Percentiles rank a stretch among this genome's conserved stretches.
Evolutionary conservation across 1,284 basidiomycete species (phyloP).

Genomic region (Cryptococcus wingfieldii): DNA sequence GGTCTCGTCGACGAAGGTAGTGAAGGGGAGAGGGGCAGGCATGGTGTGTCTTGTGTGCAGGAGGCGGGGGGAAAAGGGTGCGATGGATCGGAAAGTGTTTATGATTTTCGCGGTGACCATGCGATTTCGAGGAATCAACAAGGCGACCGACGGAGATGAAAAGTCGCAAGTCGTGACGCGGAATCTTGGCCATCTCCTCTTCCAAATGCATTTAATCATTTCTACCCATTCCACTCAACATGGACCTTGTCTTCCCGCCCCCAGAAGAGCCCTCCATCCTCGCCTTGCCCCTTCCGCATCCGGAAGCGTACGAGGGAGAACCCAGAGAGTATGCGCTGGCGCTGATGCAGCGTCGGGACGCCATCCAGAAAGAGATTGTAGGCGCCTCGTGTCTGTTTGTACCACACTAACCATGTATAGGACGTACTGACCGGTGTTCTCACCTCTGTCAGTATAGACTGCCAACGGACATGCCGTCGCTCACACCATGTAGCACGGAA

Average conservation of each 20-base stretch:
- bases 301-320: slow-evolving; percentile 41
- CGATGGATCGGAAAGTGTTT: not conserved
- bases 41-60: not conserved
- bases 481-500: slow-evolving; percentile 29
- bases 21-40: slow-evolving; percentile 33
- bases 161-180: not conserved
- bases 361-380: slow-evolving; percentile 46
- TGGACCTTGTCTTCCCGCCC: slow-evolving; percentile 12
- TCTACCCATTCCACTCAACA: not conserved
- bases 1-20: slow-evolving; percentile 34
- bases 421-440: slow-evolving; percentile 36
- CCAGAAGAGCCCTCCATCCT: slow-evolving; percentile 18
- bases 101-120: not conserved
- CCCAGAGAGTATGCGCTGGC: slow-evolving; percentile 43
- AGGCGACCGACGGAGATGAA: not conserved
- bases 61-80: slow-evolving; percentile 20
- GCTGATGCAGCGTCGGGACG: slow-evolving; percentile 45
- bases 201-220: not conserved
- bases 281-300: slow-evolving; percentile 37
- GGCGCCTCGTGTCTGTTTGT: slow-evolving; percentile 6
- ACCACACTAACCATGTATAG: slow-evolving; percentile 8
- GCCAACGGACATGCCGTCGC: not conserved
- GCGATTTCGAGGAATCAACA: not conserved
- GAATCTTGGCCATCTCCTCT: not conserved
- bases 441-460: slow-evolving; percentile 18